Conservation (phyloP, 768 basidiomycete species). For the Lyophyllum shimeji region DNA sequence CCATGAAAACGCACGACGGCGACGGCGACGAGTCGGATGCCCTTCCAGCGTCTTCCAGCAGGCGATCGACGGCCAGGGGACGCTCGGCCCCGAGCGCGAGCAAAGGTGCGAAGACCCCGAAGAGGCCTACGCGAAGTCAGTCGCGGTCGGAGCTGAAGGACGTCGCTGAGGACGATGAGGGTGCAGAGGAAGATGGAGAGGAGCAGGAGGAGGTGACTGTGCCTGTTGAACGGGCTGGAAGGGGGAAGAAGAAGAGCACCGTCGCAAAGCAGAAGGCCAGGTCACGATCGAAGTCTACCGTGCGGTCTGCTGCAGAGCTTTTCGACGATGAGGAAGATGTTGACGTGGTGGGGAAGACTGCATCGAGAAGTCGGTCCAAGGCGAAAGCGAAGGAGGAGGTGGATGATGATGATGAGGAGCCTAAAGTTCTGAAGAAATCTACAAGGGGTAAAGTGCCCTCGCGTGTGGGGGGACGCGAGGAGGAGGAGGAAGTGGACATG, state of each 20-base stretch:
- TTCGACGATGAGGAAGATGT: slow-evolving; percentile 16
- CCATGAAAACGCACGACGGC: slow-evolving; percentile 39
- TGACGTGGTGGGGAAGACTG: slow-evolving; percentile 4
- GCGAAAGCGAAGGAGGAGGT: slow-evolving; percentile 11
- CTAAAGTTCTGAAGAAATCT: slow-evolving; percentile 4
- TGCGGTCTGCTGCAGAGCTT: slow-evolving; percentile 7
- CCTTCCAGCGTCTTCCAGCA: slow-evolving; percentile 19
- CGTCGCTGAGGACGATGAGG: slow-evolving; percentile 24
- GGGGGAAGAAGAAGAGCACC: slow-evolving; percentile 12
- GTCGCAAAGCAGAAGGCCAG: slow-evolving; percentile 16
- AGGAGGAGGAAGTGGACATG: slow-evolving; percentile 15
- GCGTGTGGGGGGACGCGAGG: slow-evolving; percentile 7
- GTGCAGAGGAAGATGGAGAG: slow-evolving; percentile 20
- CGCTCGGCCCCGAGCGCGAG: slow-evolving; percentile 5
- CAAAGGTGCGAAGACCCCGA: slow-evolving; percentile 18
- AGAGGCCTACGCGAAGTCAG: slow-evolving; percentile 11
- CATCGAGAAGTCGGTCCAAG: slow-evolving; percentile 11
- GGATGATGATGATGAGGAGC: slow-evolving; percentile 3
- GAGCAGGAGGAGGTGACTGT: neutral
- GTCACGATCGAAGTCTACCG: slow-evolving; percentile 23
- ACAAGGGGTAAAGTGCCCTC: slow-evolving; percentile 8
- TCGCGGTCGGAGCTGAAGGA: slow-evolving; percentile 15
- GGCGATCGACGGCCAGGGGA: slow-evolving; percentile 9
- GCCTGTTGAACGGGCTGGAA: neutral
- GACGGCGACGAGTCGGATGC: slow-evolving; percentile 23